phyloP scores from a whole-genome alignment of 2,329 filamentous ascomycete genomes.

The Orbilia blumenaviensis region DNA sequence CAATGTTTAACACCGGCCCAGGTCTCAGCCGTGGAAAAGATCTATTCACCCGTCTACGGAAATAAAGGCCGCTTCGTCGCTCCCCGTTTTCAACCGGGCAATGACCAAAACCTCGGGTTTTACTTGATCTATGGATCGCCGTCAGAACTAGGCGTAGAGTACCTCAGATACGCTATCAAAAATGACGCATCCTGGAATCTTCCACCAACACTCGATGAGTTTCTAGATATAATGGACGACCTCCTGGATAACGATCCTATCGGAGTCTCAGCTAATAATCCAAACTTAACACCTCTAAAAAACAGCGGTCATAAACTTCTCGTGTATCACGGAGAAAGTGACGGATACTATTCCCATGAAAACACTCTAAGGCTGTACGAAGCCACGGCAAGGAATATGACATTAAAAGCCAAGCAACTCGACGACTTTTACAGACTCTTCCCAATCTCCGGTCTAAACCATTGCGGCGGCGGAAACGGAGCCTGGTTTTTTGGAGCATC shows the following conservation, averaged over 20 bases:
- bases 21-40: conserved; percentile 58
- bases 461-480: conserved; percentile 59
- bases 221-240: conserved; percentile 60
- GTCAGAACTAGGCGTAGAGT: conserved; percentile 58
- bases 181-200: conserved; percentile 61
- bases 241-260: conserved; percentile 59
- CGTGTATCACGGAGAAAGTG: conserved; percentile 63
- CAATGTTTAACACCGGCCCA: conserved; percentile 59
- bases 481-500: conserved; percentile 45
- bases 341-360: conserved; percentile 9
- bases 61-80: conserved; percentile 59
- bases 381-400: conserved; percentile 19
- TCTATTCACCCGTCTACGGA: conserved; percentile 60
- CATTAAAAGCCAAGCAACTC: conserved; percentile 37
- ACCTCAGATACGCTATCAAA: conserved; percentile 63
- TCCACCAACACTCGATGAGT: conserved; percentile 60
- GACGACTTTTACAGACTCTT: conserved; percentile 60
- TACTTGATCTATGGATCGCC: conserved; percentile 8
- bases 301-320: conserved; percentile 63
- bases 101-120: conserved; percentile 12
- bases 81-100: conserved; percentile 31
- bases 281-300: conserved; percentile 61
- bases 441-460: conserved; percentile 59
- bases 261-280: conserved; percentile 61
- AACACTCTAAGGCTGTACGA: conserved; percentile 17